Evolutionary conservation across 768 basidiomycete genomes (phyloP), one percentile per base, ranked within the genome.

Genomic region (Rhizopogon roseolus): DNA sequence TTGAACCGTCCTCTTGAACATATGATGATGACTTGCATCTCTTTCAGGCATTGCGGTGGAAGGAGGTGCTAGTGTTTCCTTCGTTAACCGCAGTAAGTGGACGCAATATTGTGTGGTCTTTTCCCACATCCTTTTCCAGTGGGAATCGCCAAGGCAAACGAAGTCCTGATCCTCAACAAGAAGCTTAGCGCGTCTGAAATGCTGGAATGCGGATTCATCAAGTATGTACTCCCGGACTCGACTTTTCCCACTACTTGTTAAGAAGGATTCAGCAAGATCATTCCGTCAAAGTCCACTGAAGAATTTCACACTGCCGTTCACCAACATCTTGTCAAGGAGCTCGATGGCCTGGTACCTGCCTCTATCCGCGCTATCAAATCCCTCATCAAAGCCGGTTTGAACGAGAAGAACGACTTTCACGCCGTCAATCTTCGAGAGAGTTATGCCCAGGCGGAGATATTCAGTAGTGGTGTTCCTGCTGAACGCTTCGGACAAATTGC

Each of bases 101-200:
- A n/a, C 54, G 38, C 45, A 14, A 10, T 1, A 37, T 1, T 4
- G 28, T 17, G 1, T 2, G 36, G 36, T 42, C 5, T 10, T 41
- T 37, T 49, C 25, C 50, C 43, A 3, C 16, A 53, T 27, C 11
- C 16, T 54, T 19, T 13, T n/a, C 8, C 51, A 88, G 86, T 88
- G 82, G 86, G 86, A 14, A 63, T 83, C 25, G 78, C 79, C 13
- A 81, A 79, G 58, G 86, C 87, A 27, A 88, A 87, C 48, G 88
- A 90, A 55, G 84, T 81, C 1, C 73, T 90, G 3, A 69, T 90
- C 10, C 83, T 83, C 71, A 87, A 85, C 41, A 83, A 82, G 68
- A 88, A 82, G 67, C 79, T 85, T 57, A 70, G 64, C 1, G 80
- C 82, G 0, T 72, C 80, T 56, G 83, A 86, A 40, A 71, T 90